These are phyloP conservation scores for Haplographium delicatum DNA, from an alignment of 495 filamentous ascomycete species.

Conservation along the genomic window DNA sequence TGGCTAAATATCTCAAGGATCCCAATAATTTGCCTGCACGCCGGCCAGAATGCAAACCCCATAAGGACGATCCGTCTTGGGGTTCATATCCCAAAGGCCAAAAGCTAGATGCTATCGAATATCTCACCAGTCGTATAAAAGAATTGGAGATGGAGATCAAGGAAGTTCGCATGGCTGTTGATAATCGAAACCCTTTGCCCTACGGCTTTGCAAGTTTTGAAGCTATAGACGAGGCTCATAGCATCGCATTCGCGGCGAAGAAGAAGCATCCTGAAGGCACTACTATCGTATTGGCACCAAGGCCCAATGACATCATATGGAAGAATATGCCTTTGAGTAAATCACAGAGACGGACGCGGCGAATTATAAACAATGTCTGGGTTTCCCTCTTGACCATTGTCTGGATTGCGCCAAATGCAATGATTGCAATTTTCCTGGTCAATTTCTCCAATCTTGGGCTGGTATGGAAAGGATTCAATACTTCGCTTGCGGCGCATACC, in stretches of 20 bases:
- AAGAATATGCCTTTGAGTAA: conserved; percentile 75
- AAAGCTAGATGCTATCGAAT: conserved; percentile 91
- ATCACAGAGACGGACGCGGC: conserved; percentile 59
- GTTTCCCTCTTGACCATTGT: conserved; percentile 72
- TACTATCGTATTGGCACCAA: conserved; percentile 70
- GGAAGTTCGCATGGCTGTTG: conserved; percentile 71
- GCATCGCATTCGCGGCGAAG: conserved; percentile 73
- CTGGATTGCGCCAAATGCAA: conserved; percentile 92
- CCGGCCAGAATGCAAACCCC: conserved; percentile 74
- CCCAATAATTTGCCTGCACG: conserved; percentile 72
- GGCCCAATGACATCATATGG: conserved; percentile 93
- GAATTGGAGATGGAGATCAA: conserved; percentile 79
- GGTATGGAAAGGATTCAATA: conserved; percentile 74
- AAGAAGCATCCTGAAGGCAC: conserved; percentile 80
- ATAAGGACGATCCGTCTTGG: conserved; percentile 61
- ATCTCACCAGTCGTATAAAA: conserved; percentile 78
- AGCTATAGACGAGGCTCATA: conserved; percentile 80
- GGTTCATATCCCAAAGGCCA: conserved; percentile 54
- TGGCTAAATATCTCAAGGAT: conserved; percentile 86
- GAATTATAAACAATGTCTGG: conserved; percentile 77
- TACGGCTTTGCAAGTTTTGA: conserved; percentile 95
- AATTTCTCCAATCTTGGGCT: conserved; percentile 73
- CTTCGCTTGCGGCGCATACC: conserved; percentile 52
- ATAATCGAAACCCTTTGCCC: conserved; percentile 79
- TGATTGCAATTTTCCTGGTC: conserved; percentile 91